Evolutionary conservation across 768 basidiomycete genomes (phyloP).

Genomic region (Mycena maculata): DNA sequence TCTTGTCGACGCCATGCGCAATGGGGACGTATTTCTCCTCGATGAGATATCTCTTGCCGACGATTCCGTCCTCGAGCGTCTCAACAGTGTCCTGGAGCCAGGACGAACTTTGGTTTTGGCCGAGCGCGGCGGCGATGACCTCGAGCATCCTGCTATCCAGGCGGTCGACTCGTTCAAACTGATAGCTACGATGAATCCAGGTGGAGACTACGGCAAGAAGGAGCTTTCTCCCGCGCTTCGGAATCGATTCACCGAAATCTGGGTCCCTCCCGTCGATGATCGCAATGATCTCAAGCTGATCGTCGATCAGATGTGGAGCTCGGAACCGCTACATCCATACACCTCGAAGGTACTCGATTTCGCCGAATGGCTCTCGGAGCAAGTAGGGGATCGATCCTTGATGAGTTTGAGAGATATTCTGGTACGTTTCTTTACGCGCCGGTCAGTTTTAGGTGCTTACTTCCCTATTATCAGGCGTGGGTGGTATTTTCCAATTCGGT

Average conservation of each 20-base stretch:
- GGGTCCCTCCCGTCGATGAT: constrained; percentile 90
- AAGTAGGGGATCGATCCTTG: constrained; percentile 71
- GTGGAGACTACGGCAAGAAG: constrained; percentile 99
- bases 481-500: constrained; percentile 84
- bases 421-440: constrained; percentile 56
- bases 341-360: constrained; percentile 80
- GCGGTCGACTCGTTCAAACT: constrained; percentile 85
- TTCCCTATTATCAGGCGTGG: constrained; percentile 76
- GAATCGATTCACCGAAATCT: constrained; percentile 98
- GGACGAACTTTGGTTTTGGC: constrained; percentile 90
- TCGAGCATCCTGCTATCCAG: constrained; percentile 72
- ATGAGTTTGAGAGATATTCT: constrained; percentile 89
- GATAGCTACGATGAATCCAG: constrained; percentile 98
- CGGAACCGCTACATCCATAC: constrained; percentile 61
- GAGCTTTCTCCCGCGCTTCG: constrained; percentile 96
- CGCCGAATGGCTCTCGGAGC: constrained; percentile 78
- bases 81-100: constrained; percentile 98
- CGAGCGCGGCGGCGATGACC: constrained; percentile 85
- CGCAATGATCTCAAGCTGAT: constrained; percentile 83
- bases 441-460: not conserved
- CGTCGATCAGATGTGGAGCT: constrained; percentile 74
- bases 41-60: constrained; percentile 98
- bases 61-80: constrained; percentile 95
- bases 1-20: constrained; percentile 90
- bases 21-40: constrained; percentile 87